A percentile compares a stretch with the other conserved stretches of the same genome.
phyloP scores from a whole-genome alignment of 371 early-diverging fungal genomes.

The Lichtheimia hyalospora region DNA sequence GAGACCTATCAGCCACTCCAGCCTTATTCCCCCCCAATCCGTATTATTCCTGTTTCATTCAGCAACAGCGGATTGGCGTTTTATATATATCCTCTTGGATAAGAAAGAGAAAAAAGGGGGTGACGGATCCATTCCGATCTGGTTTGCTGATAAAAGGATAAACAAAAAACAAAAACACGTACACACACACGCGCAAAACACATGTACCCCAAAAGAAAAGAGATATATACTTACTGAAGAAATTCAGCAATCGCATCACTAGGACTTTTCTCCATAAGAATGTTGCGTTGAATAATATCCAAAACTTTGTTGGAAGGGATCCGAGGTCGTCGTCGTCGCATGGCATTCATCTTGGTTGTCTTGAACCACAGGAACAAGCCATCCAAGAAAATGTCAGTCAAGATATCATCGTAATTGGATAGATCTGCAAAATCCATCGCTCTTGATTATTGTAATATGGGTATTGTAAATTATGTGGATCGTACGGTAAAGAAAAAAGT shows the following conservation, averaged over 20 bases:
- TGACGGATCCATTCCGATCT: not conserved
- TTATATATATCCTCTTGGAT: not conserved
- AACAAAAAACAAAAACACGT: not conserved
- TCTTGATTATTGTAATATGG: conserved; percentile 2
- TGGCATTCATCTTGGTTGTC: conserved; percentile 60
- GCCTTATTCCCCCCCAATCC: too few species aligned
- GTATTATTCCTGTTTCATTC: too few species aligned
- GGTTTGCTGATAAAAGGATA: not conserved
- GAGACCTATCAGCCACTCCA: too few species aligned
- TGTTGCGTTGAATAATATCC: conserved; percentile 52
- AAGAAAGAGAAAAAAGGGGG: not conserved
- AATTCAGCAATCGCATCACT: conserved; percentile 42
- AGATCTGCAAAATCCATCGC: conserved; percentile 49
- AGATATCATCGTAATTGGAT: conserved; percentile 72
- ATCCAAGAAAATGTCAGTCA: conserved; percentile 70
- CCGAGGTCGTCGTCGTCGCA: conserved; percentile 36
- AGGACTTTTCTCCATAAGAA: conserved; percentile 39
- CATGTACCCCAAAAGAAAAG: not conserved
- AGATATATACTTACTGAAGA: conserved; percentile 15
- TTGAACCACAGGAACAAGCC: conserved; percentile 65
- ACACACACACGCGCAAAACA: too few species aligned
- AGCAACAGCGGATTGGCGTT: not conserved
- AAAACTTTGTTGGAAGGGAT: conserved; percentile 37
- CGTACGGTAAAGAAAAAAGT: not conserved
- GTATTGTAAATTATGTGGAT: not conserved